Evolutionary conservation across 371 early-diverging fungal species (phyloP), one percentile per base, ranked within the genome.

Genomic region (Syncephalastrum racemosum): DNA sequence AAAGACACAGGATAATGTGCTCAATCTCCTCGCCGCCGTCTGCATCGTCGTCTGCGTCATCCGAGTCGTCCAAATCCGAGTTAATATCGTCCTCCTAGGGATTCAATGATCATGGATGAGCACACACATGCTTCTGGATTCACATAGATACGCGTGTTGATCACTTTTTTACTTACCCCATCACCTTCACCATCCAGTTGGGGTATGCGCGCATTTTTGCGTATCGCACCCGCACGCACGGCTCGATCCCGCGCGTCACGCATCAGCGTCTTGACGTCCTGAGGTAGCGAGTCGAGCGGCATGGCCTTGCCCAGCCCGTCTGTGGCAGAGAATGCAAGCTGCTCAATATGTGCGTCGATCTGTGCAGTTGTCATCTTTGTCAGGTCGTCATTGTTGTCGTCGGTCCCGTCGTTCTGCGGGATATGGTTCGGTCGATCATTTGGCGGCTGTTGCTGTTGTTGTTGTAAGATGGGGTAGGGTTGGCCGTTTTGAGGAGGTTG

Each of bases 1-100:
- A 97, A 63, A 94, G 92, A 66, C 97, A 98, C 40, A 98, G 67
- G 31, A 96, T 91, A 54, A 95, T 87, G 63, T 97, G 87, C 46
- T 86, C 90, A 39, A 86, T 79, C 23, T 93, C 93, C 59, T 87
- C 88, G 25, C 77, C 86, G 44, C 87, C 90, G 44, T 89, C 92
- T 4, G 85, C 90, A 46, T 89, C 93, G 24, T 75, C 70, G 19
- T 86, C 88, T 15, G 90, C 91, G 22, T 82, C 83, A 53, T 90
- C 89, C 2, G 86, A 61, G 62, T 91, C 90, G 58, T 91, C 91
- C 54, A 95, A 73, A 59, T 94, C 95, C 14, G 94, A 93, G 66
- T 88, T 90, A 60, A 93, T 88, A 23, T 82, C 88, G 58, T 93
- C 91, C 23, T 90, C 85, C 24, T 78, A 79, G 25, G 71, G 64